Percentiles rank a stretch among this genome's conserved stretches.
phyloP scores from a whole-genome alignment of 371 early-diverging fungal species.

The Funneliformis caledonium region DNA sequence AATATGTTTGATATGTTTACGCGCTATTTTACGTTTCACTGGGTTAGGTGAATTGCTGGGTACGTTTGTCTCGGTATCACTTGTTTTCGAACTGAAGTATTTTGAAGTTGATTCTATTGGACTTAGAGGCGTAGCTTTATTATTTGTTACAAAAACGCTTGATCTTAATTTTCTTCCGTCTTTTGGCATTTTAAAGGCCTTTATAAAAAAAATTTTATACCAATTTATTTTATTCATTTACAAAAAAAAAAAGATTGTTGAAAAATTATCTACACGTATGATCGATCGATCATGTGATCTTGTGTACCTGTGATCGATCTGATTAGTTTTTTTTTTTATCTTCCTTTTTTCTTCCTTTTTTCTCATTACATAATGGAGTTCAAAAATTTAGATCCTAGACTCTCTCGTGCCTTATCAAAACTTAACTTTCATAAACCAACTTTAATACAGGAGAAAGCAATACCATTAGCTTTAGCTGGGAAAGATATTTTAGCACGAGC shows the following conservation, averaged over 20 bases:
- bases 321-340: neutral
- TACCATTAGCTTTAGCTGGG: constrained; percentile 95
- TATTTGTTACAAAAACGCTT: too few species aligned
- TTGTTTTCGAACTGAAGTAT: constrained; percentile 14
- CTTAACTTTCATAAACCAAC: constrained; percentile 86
- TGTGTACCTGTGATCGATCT: too few species aligned
- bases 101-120: neutral
- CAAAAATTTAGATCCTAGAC: constrained; percentile 80
- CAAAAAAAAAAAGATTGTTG: too few species aligned
- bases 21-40: neutral
- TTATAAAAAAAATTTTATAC: too few species aligned
- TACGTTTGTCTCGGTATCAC: neutral
- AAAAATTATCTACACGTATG: too few species aligned
- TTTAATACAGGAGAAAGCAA: constrained; percentile 90
- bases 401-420: constrained; percentile 84
- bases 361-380: neutral
- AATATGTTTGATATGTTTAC: constrained; percentile 7
- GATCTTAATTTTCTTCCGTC: neutral
- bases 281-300: too few species aligned
- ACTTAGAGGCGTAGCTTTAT: neutral
- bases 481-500: constrained; percentile 97
- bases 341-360: neutral
- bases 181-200: neutral
- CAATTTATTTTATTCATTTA: too few species aligned
- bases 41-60: neutral